Conservation (phyloP, 495 filamentous ascomycete genomes). For the Acidomyces sp. region DNA sequence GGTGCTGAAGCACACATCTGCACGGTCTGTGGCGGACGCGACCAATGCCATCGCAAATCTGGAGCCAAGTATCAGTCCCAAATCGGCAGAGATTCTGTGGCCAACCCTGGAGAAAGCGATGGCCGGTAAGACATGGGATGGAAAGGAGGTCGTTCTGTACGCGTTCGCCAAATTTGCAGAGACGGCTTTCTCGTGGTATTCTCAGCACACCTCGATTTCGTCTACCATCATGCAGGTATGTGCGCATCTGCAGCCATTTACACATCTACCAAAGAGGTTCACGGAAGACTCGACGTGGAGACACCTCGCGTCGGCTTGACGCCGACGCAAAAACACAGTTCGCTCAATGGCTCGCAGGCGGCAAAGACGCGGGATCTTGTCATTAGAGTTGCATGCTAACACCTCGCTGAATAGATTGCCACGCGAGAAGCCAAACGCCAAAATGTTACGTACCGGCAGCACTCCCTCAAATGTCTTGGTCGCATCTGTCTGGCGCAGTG, state of each 20-base stretch:
- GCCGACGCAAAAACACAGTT: too few relatives aligned
- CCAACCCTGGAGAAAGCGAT: conserved; percentile 67
- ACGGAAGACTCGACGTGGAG: too few relatives aligned
- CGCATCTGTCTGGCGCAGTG: conserved; percentile 50
- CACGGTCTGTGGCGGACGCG: conserved; percentile 64
- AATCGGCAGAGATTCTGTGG: conserved; percentile 47
- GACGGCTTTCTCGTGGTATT: conserved; percentile 47
- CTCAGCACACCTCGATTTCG: conserved; percentile 33
- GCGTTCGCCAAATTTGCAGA: conserved; percentile 68
- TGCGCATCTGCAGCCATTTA: too few relatives aligned
- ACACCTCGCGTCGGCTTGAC: too few relatives aligned
- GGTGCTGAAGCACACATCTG: conserved; percentile 78
- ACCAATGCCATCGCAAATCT: conserved; percentile 29
- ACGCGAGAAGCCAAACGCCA: conserved; percentile 82
- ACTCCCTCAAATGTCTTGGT: conserved; percentile 60
- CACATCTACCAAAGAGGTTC: too few relatives aligned
- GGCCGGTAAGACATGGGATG: conserved; percentile 79
- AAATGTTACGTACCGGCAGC: conserved; percentile 65
- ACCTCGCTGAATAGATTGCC: conserved; percentile 49
- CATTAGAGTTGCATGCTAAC: too few relatives aligned
- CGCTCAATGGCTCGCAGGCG: too few relatives aligned
- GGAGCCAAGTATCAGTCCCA: conserved; percentile 31
- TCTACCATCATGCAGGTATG: conserved; percentile 41
- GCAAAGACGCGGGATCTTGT: too few relatives aligned
- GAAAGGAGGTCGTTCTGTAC: conserved; percentile 79